Base-by-base conservation (phyloP, 2,329 filamentous ascomycete genomes). In the Botrytis hyacinthi region DNA sequence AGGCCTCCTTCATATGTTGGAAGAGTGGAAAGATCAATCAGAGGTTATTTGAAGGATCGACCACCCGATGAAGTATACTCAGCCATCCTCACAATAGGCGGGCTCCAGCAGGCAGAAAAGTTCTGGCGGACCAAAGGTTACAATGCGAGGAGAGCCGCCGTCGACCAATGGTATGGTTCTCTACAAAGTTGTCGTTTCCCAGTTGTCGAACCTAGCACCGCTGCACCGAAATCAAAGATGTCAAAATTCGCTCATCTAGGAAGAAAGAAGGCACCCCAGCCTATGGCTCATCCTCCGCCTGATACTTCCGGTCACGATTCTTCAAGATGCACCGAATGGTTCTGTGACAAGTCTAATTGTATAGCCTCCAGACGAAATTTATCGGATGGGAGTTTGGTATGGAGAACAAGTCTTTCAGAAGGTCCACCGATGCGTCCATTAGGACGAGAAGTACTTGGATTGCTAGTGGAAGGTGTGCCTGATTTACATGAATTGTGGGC, bases 111-210 rank as follows among this genome's bases (percentile, higher is more conserved):
- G 78, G 88, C 90, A 1, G 87, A 91, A 77, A 84, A 86, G 62
- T 85, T 91, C 51, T 91, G 89, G 89, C 88, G 91, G 78, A 88
- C 89, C 57, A 90, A 90, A 78, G 88, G 89, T 2, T 91, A 91
- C 80, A 91, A 90, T 78, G 84, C 83, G 70, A 84, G 89, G 46
- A 85, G 89, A 73, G 84, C 84, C 32, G 86, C 87, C 2, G 89
- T 91, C 26, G 89, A 91, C 77, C 82, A 78, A 8, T 91, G 89
- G 89, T 90, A 87, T 79, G 84, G 84, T 59, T 84, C 83, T 29
- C 80, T 91, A 14, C 83, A 84, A 2, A 86, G 83, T 74, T 86
- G 86, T 14, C 78, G 81, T 32, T 51, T 44, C 10, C 46, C 70
- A 14, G 18, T 65, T 37, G 70, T 80, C 9, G 77, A 84, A 14